phyloP scores from a whole-genome alignment of 345 rosid species.

The Eutrema japonicum region DNA sequence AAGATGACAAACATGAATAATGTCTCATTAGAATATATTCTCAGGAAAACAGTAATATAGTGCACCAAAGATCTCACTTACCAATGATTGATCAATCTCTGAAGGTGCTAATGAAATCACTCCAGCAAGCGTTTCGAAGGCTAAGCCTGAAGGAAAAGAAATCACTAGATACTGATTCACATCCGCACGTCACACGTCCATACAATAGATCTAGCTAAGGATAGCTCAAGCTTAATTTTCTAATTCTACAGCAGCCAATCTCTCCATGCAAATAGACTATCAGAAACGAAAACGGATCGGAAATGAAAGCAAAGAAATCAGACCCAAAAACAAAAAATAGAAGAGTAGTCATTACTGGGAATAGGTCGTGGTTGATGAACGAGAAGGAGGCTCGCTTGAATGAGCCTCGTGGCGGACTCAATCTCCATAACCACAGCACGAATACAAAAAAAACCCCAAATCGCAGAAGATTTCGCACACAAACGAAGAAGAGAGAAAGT shows the following conservation, averaged over 20 bases:
- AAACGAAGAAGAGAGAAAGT: too few species aligned
- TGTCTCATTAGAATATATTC: constrained; percentile 2
- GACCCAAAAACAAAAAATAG: neutral
- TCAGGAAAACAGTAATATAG: constrained; percentile 11
- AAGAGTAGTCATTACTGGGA: constrained; percentile 52
- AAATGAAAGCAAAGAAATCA: constrained; percentile 14
- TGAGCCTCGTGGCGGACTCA: constrained; percentile 71
- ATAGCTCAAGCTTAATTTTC: constrained; percentile 7
- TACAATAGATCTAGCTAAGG: constrained; percentile 25
- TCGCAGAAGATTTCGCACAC: too few species aligned
- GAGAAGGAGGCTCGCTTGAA: constrained; percentile 78
- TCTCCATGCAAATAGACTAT: constrained; percentile 24
- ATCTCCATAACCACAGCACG: constrained; percentile 73
- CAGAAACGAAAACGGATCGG: constrained; percentile 20
- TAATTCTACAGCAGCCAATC: neutral
- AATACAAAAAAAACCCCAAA: constrained; percentile 34
- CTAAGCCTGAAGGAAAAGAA: constrained; percentile 64
- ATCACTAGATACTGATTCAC: neutral
- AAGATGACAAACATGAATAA: too few species aligned
- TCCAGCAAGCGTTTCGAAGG: constrained; percentile 88
- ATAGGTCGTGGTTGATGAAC: constrained; percentile 88
- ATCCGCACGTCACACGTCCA: neutral
- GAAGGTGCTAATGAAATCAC: constrained; percentile 76
- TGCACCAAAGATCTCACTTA: constrained; percentile 45
- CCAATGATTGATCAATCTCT: constrained; percentile 80